A percentile compares a stretch with the other conserved stretches of the same genome.
Conservation (phyloP, 2,329 filamentous ascomycete species). For the Camptophora hylomeconis region DNA sequence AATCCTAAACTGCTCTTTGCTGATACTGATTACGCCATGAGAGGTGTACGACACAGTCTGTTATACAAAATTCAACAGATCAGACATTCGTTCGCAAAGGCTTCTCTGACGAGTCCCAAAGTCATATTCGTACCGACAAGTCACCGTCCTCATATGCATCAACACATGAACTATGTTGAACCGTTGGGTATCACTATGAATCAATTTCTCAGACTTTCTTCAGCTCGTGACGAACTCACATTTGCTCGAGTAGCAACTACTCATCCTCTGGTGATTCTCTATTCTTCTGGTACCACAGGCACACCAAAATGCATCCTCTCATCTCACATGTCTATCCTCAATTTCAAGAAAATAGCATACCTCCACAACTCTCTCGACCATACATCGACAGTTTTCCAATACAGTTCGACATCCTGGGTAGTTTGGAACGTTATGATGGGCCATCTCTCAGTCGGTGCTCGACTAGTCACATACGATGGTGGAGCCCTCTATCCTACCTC, state of each 20-base stretch:
- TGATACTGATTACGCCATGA: constrained; percentile 53
- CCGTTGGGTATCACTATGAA: constrained; percentile 13
- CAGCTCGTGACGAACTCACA: constrained; percentile 19
- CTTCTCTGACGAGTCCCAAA: constrained; percentile 36
- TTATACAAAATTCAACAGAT: constrained; percentile 59
- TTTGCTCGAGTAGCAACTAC: constrained; percentile 29
- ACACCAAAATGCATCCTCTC: constrained; percentile 35
- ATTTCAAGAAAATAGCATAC: constrained; percentile 31
- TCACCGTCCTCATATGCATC: constrained; percentile 8
- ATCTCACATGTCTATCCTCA: constrained; percentile 29
- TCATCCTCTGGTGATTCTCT: constrained; percentile 31
- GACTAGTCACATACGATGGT: constrained; percentile 32
- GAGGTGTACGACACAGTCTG: constrained; percentile 65
- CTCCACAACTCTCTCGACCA: constrained; percentile 32
- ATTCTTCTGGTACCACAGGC: constrained; percentile 31
- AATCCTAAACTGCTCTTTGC: constrained; percentile 28
- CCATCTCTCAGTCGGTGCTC: constrained; percentile 29
- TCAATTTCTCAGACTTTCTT: constrained; percentile 22
- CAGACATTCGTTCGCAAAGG: no score
- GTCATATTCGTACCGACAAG: constrained; percentile 11
- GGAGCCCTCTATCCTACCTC: constrained; percentile 29
- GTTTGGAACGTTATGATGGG: constrained; percentile 34
- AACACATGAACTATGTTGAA: constrained; percentile 5
- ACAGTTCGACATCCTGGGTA: constrained; percentile 35
- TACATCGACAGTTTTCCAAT: constrained; percentile 31